These are phyloP conservation scores for Apophysomyces sp. DNA, from an alignment of 371 early-diverging fungal species.

Conservation along the genomic window DNA sequence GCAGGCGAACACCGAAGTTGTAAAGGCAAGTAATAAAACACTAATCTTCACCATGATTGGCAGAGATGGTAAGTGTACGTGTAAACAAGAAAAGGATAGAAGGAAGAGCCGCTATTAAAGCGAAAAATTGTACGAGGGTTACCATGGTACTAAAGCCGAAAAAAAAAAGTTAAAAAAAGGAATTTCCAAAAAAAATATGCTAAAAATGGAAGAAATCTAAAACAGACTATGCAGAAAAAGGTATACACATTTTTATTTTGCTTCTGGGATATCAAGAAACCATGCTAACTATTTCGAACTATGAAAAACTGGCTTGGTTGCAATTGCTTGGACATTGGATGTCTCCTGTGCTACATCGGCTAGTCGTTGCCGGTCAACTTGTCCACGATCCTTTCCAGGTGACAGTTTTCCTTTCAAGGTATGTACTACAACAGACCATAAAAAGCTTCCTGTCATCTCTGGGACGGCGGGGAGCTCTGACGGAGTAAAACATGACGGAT, in stretches of 20 bases:
- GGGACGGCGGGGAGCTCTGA: too few species aligned
- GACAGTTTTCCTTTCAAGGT: neutral
- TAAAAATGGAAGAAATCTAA: neutral
- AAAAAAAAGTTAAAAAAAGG: neutral
- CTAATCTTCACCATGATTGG: neutral
- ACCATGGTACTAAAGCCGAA: neutral
- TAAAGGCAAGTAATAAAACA: neutral
- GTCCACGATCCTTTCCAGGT: neutral
- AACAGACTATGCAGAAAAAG: neutral
- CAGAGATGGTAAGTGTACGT: neutral
- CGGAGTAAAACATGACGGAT: too few species aligned
- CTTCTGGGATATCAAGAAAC: neutral
- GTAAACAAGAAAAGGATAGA: neutral
- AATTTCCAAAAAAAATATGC: neutral
- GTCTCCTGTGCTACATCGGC: neutral
- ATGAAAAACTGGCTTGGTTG: neutral
- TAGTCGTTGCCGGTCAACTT: neutral
- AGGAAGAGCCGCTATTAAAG: neutral
- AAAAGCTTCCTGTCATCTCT: too few species aligned
- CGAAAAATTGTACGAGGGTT: neutral
- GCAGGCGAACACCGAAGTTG: constrained; percentile 41
- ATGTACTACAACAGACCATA: neutral
- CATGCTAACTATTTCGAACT: neutral
- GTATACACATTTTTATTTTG: neutral
- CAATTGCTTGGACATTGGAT: neutral